Evolutionary conservation across 768 basidiomycete genomes (phyloP).

Genomic region (Leccinellum albellum): DNA sequence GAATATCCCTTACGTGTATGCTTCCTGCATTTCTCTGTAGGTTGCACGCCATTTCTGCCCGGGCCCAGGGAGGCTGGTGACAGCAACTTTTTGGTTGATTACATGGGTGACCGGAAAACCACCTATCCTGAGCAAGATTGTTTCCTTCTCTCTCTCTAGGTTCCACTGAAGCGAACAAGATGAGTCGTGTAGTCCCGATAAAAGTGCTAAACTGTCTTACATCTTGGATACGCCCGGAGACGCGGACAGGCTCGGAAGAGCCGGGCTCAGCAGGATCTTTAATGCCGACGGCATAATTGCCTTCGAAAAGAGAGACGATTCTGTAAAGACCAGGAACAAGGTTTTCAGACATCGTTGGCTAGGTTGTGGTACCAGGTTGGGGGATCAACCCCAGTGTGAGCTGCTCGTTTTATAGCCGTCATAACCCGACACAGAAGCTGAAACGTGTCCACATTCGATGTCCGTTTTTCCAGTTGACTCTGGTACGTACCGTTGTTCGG

Average conservation of each 20-base stretch:
- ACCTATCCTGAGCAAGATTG: not conserved
- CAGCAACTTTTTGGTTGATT: not conserved
- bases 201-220: not conserved
- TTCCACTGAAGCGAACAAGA: not conserved
- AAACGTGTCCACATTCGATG: not conserved
- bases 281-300: not conserved
- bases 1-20: not conserved
- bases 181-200: not conserved
- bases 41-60: not conserved
- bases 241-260: not conserved
- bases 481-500: not conserved
- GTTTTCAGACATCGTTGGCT: not conserved
- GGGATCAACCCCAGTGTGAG: not conserved
- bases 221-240: not conserved
- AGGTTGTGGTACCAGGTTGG: not conserved
- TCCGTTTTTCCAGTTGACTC: not conserved
- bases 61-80: not conserved
- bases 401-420: not conserved
- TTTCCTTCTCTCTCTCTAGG: not conserved
- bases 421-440: not conserved
- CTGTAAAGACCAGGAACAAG: not conserved
- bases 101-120: not conserved
- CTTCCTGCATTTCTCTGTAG: not conserved
- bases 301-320: not conserved
- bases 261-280: not conserved